Conservation (phyloP, 2,329 filamentous ascomycete genomes). For the Grosmannia serpens region DNA sequence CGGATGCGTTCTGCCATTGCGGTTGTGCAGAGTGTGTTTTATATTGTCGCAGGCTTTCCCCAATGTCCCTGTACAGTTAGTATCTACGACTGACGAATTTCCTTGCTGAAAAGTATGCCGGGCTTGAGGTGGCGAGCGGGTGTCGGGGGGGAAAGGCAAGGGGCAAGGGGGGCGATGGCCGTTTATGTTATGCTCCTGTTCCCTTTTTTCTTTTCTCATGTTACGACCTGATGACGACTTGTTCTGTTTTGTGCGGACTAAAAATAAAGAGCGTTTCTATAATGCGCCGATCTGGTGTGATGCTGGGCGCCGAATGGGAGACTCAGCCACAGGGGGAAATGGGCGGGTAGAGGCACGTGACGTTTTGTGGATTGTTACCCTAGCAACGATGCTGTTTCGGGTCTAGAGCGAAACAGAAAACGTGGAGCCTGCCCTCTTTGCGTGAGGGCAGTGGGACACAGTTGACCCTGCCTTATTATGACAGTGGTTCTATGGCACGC, state of each 20-base stretch:
- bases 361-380: not conserved
- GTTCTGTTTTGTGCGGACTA: not conserved
- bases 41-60: not conserved
- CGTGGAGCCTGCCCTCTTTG: not conserved
- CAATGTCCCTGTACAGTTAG: not conserved
- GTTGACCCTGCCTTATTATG: constrained; percentile 3
- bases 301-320: no score
- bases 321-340: not conserved
- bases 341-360: not conserved
- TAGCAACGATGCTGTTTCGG: constrained; percentile 3
- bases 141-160: not conserved
- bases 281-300: no score
- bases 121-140: not conserved
- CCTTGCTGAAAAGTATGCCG: not conserved
- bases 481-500: not conserved
- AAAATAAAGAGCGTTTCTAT: not conserved
- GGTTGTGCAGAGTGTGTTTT: not conserved
- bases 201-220: not conserved
- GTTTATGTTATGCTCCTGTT: no score
- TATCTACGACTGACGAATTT: constrained; percentile 1
- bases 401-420: constrained; percentile 5
- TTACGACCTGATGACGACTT: not conserved
- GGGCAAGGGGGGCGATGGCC: not conserved
- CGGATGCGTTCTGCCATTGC: not conserved
- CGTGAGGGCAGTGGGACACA: not conserved